Conservation (phyloP, 2,329 filamentous ascomycete species). For the Talaromyces albobiverticillius region DNA sequence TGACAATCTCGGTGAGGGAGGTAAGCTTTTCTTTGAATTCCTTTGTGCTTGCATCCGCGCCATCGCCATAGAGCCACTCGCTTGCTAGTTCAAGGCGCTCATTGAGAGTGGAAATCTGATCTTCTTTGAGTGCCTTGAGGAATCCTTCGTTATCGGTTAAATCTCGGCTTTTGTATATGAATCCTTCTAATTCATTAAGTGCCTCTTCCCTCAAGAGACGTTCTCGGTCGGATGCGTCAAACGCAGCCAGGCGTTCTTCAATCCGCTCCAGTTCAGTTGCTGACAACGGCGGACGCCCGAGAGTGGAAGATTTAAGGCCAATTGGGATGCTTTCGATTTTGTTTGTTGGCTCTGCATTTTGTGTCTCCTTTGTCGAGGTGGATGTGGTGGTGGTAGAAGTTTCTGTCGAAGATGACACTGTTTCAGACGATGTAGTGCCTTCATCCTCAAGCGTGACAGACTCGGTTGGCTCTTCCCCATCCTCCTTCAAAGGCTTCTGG, state of each 20-base stretch:
- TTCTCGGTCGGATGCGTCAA: conserved; percentile 79
- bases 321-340: conserved; percentile 53
- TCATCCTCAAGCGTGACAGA: conserved; percentile 47
- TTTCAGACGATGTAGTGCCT: conserved; percentile 42
- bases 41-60: conserved; percentile 70
- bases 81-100: conserved; percentile 66
- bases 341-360: conserved; percentile 41
- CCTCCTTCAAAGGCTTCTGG: conserved; percentile 67
- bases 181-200: conserved; percentile 88
- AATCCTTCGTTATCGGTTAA: conserved; percentile 76
- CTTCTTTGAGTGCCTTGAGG: conserved; percentile 65
- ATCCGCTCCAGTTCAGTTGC: conserved; percentile 45
- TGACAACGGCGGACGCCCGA: conserved; percentile 38
- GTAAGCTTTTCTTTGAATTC: conserved; percentile 74
- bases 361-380: conserved; percentile 44
- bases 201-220: conserved; percentile 78
- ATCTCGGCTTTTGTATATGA: conserved; percentile 85
- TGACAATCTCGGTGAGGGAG: conserved; percentile 71
- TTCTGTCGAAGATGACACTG: conserved; percentile 33
- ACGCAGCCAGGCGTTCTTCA: conserved; percentile 74
- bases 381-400: conserved; percentile 44
- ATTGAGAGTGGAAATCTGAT: conserved; percentile 65
- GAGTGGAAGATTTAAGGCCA: conserved; percentile 48
- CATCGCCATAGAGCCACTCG: conserved; percentile 90
- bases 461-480: conserved; percentile 53